A percentile compares a stretch with the other conserved stretches of the same genome.
Evolutionary conservation across 345 rosid genomes (phyloP).

Genomic region (sweet orange (Citrus sinensis)): DNA sequence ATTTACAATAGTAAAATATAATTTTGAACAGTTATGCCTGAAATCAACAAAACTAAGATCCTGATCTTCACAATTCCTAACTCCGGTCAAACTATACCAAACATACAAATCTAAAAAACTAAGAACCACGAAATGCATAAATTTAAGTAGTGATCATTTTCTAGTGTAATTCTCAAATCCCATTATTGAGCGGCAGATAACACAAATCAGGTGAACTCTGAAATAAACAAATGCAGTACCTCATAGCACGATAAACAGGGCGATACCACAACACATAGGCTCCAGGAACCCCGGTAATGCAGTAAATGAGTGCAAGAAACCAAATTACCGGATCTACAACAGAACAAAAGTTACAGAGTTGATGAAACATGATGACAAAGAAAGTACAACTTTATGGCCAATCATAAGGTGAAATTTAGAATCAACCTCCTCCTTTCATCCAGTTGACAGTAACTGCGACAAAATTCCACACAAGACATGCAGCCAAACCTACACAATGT

Average conservation of each 20-base stretch:
- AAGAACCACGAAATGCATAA: not conserved
- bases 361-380: constrained; percentile 5
- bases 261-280: constrained; percentile 89
- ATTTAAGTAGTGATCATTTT: not conserved
- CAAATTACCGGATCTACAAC: constrained; percentile 78
- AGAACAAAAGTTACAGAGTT: constrained; percentile 16
- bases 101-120: not conserved
- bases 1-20: not conserved
- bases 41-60: not conserved
- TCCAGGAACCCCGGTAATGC: constrained; percentile 87
- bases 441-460: constrained; percentile 84
- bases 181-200: not conserved
- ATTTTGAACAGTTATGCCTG: not conserved
- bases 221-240: constrained; percentile 41
- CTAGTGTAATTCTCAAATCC: not conserved
- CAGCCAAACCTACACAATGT: constrained; percentile 60
- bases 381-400: not conserved
- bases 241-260: constrained; percentile 94
- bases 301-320: constrained; percentile 93
- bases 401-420: constrained; percentile 3
- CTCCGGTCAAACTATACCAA: not conserved
- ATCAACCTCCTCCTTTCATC: constrained; percentile 88
- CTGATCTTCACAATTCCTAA: not conserved
- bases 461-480: constrained; percentile 83
- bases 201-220: not conserved